Evolutionary conservation across 768 basidiomycete species (phyloP), one percentile per base, ranked within the genome.

Genomic region (Suillus brevipes): DNA sequence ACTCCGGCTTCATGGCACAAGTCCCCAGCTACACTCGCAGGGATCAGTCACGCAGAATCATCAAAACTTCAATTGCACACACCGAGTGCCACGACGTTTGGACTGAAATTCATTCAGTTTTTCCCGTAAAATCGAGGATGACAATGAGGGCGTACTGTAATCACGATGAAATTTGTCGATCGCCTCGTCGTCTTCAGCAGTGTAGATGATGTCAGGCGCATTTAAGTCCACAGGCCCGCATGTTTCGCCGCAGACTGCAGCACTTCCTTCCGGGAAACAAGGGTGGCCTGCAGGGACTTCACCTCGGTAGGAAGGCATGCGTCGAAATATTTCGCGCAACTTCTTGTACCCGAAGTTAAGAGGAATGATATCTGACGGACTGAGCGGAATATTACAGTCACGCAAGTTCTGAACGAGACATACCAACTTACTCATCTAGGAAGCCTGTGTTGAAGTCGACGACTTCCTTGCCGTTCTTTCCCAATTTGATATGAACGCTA

Each of bases 301-400:
- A 34, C 73, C 73, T 0, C 72, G 70, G 60, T 72, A 74, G 7
- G 58, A 58, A 6, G 77, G 69, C 82, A 88, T 84, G 18, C 88
- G 84, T 42, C 89, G 82, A 4, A 78, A 76, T 12, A 85, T 66
- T 74, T 90, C 88, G 2, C 87, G 80, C 4, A 71, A 62, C 61
- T 80, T 81, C 67, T 89, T 90, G 72, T 88, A 89, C 0, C 70
- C 78, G 80, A 84, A 84, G 61, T 77, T 77, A 53, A 88, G 66
- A 25, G 37, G 37, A 3, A 37, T 10, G 37, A 37, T 37, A 37
- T 37, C 37, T 0, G 37, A 37, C 10, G 37, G 37, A 37, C 37
- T 37, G 37, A 37, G 1, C 10, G 37, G 31, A 66, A 3, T 6
- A 52, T 6, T 31, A 31, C 52, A 47, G 2, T 0, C 13, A 36